Evolutionary conservation across 2,329 filamentous ascomycete genomes (phyloP), one percentile per base, ranked within the genome.

Genomic region (Colletotrichum zoysiae): DNA sequence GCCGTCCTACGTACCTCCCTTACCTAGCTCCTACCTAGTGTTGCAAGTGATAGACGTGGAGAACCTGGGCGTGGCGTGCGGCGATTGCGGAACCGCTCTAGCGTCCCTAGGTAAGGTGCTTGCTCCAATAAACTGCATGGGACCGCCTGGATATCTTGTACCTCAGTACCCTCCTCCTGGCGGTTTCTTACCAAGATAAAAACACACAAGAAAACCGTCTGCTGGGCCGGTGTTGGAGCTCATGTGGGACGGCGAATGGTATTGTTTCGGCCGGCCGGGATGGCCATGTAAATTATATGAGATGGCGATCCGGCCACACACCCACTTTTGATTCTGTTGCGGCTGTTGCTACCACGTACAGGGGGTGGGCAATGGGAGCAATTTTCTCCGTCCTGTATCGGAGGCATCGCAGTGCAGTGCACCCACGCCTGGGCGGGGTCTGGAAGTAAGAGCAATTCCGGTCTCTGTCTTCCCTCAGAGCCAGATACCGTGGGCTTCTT

Each of bases 211-310:
- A 51, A 69, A 64, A 51, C 44, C 58, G 40, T 35, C 16, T 38
- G 53, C 53, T 42, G 30, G 30, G 30, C 0, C 51, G 50, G 14
- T 57, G 59, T n/a, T 50, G 66, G 61, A 66, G 61, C 66, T 65
- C 50, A 14, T 58, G 67, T 67, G 50, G 67, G 67, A 50, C 70
- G 62, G 60, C 58, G 62, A 71, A 67, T 67, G 56, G 67, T 50
- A 70, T 71, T 65, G 61, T 70, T 73, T 71, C 58, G 64, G 57
- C 64, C 67, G 40, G 61, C 66, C 70, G 56, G 56, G 67, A 73
- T 70, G 60, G 53, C 53, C 38, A 60, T 53, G 55, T 38, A 30
- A 38, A 16, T n/a, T n/a, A n/a, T 57, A 66, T 53, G 61, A 60
- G 55, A 69, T 65, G 70, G 56, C 50, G 51, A 71, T 66, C 50